Base-by-base conservation (phyloP, 2,329 filamentous ascomycete genomes). In the Ophiostoma quercus region DNA sequence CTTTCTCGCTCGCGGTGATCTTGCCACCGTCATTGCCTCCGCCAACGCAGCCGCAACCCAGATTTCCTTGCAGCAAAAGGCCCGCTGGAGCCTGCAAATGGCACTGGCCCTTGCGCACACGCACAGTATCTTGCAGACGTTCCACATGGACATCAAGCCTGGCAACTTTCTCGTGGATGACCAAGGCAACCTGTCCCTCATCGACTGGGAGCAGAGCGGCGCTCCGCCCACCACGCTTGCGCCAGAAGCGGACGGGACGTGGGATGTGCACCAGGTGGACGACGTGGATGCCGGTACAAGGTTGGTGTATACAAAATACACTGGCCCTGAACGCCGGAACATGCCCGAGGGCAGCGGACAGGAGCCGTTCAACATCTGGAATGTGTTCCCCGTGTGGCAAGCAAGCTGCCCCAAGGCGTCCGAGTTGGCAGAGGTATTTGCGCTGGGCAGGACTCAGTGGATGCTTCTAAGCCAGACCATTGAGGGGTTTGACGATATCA, bases 91-190 rank as follows among this genome's bases (percentile, higher is more conserved):
- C 71, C 47, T 68, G 37, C 70, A 75, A 51, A 76, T 76, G 75
- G 69, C 74, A 1, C 37, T 68, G 12, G 74, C 74, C 11, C 63
- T 76, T 11, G 69, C 68, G 3, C 72, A 76, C 41, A 75, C 74
- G 1, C 74, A 76, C 34, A 68, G 39, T 11, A 69, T 71, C 7
- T 74, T 72, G 16, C 54, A 72, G 3, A 77, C 72, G 1, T 78
- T 73, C 65, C 76, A 77, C 69, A 76, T 76, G 74, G 76, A 77
- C 66, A 73, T 77, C 66, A 77, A 77, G 70, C 76, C 76, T 1
- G 74, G 73, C 29, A 77, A 78, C 67, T 74, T 72, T 19, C 25
- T 72, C 8, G 60, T 67, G 2, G 66, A 70, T 37, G 54, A 65
- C 34, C 9, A 67, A 25, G 66, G 67, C 2, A 69, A 71, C 32